phyloP scores from a whole-genome alignment of 2,329 filamentous ascomycete species.

The Fonsecaea pugnacius region DNA sequence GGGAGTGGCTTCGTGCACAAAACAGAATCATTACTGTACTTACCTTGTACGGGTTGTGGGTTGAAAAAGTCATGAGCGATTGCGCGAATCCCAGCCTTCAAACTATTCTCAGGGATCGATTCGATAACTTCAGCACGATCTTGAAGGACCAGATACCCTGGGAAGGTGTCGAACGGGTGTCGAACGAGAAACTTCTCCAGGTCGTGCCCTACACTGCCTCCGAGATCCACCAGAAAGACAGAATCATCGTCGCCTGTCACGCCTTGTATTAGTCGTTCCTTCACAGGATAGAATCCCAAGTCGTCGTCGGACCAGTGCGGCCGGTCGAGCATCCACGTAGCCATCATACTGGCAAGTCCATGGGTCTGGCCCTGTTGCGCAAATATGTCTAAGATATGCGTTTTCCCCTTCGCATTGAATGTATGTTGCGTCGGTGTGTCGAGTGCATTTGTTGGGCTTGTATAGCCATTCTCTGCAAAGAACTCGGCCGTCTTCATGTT shows the following conservation, averaged over 20 bases:
- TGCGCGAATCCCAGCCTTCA: slow-evolving; percentile 29
- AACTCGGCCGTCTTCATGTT: slow-evolving; percentile 33
- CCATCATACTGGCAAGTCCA: slow-evolving; percentile 36
- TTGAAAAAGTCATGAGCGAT: slow-evolving; percentile 37
- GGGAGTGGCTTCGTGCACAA: neutral
- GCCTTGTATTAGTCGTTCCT: slow-evolving; percentile 34
- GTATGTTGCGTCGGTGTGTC: slow-evolving; percentile 35
- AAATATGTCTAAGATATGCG: slow-evolving; percentile 33
- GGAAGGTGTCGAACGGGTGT: slow-evolving; percentile 16
- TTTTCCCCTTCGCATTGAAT: slow-evolving; percentile 25
- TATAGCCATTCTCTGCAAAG: slow-evolving; percentile 26
- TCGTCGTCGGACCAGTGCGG: slow-evolving; percentile 41
- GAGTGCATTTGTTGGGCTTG: slow-evolving; percentile 16
- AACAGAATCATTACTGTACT: slow-evolving; percentile 3
- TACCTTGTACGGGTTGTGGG: slow-evolving; percentile 37
- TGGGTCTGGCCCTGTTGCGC: slow-evolving; percentile 27
- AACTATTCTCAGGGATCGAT: slow-evolving; percentile 23
- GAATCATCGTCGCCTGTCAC: slow-evolving; percentile 29
- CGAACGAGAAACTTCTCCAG: slow-evolving; percentile 27
- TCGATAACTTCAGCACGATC: slow-evolving; percentile 35
- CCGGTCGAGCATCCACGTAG: slow-evolving; percentile 39
- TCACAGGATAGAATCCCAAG: slow-evolving; percentile 40
- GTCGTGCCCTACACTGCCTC: slow-evolving; percentile 37
- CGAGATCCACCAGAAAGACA: slow-evolving; percentile 40
- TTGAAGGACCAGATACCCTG: slow-evolving; percentile 38